Percentiles rank a stretch among this genome's conserved stretches.
These are phyloP conservation scores for Mortierella sp. DNA, from an alignment of 371 early-diverging fungal species.

Conservation along the genomic window DNA sequence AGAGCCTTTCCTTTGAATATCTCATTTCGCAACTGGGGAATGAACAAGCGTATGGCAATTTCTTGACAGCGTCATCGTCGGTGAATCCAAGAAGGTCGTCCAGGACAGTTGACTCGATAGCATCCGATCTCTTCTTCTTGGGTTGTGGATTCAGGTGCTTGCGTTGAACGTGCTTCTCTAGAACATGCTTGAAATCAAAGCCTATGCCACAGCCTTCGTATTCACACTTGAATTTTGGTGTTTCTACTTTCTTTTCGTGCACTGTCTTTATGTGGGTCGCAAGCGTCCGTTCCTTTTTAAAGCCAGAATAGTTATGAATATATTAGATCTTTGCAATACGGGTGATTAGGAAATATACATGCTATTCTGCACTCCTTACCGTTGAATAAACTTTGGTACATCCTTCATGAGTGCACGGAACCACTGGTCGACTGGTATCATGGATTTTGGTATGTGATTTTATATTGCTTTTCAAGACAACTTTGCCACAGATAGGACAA, in stretches of 20 bases:
- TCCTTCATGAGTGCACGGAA: conserved; percentile 26
- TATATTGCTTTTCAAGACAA: conserved; percentile 50
- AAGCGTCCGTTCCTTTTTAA: conserved; percentile 32
- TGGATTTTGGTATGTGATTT: conserved; percentile 39
- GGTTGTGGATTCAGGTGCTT: conserved; percentile 44
- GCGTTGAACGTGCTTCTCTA: conserved; percentile 61
- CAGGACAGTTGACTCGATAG: conserved; percentile 15
- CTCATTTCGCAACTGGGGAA: conserved; percentile 35
- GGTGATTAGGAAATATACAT: neutral
- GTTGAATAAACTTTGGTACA: conserved; percentile 52
- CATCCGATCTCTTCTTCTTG: conserved; percentile 28
- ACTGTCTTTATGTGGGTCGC: conserved; percentile 57
- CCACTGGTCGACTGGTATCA: conserved; percentile 21
- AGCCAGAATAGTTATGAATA: neutral
- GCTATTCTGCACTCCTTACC: conserved; percentile 17
- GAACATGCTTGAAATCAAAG: conserved; percentile 70
- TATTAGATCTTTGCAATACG: neutral
- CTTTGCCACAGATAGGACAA: conserved; percentile 68
- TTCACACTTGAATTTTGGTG: conserved; percentile 58
- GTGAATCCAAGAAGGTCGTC: conserved; percentile 33
- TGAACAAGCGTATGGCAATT: conserved; percentile 24
- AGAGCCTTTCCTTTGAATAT: conserved; percentile 28
- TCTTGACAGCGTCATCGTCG: conserved; percentile 10
- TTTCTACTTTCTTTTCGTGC: conserved; percentile 55
- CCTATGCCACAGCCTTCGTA: conserved; percentile 62